Base-by-base conservation (phyloP, 441 rosid genomes). In the Erodium chrysanthum region DNA sequence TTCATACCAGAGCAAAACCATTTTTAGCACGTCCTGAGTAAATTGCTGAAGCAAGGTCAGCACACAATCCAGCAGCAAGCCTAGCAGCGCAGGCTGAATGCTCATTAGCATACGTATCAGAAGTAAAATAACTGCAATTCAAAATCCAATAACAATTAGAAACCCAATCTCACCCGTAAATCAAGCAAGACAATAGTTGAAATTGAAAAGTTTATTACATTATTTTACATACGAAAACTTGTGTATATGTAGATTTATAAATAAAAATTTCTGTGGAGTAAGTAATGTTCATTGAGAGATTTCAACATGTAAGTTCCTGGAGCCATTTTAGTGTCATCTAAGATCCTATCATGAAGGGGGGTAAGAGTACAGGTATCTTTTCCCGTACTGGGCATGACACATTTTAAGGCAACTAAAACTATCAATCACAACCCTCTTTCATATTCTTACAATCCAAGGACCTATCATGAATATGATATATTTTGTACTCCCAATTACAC, bases 61-160 rank as follows among this genome's bases (percentile, higher is more conserved):
- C 92, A 81, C 99, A 91, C 74, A 91, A 75, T 69, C 99, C 99
- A n/a, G 99, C 96, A 71, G 97, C 99, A 84, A 91, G 89, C 83
- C 99, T 87, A 72, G 99, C 97, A 83, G 97, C 96, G 76, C 74
- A 54, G 33, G 99, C 97, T 79, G 99, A 94, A 82, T 94, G 88
- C 77, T 87, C 96, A 83, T 94, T 94, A 27, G 97, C 96, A 79
- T 91, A 94, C 2, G 99, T 94, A 77, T 94, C 97, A 27, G 96
- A 81, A 65, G 99, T 94, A 82, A 94, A 94, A 79, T 91, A 94
- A 80, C 97, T 94, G 92, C 81, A 75, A 81, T 64, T 25, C 11
- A 73, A 71, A 70, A 66, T 60, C 40, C 66, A 70, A 15, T 64
- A 70, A 76, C 52, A 84, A 76, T 29, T 74, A 70, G 1, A 52